Conservation (phyloP, 2,329 filamentous ascomycete genomes). For the Aspergillus puulaauensis region DNA sequence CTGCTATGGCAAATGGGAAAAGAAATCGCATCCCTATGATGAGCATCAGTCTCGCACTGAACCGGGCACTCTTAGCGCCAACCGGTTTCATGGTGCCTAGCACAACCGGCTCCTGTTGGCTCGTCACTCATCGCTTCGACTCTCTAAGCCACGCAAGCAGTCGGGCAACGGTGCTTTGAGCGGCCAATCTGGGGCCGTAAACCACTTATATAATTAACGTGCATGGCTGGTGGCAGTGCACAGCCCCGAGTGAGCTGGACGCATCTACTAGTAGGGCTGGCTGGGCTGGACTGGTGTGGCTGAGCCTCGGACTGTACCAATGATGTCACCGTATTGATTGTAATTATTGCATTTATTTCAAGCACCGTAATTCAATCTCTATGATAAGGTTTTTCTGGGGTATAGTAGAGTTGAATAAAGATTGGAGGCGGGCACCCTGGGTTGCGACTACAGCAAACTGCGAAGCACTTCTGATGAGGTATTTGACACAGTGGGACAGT, state of each 20-base stretch:
- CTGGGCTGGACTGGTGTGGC: conserved; percentile 7
- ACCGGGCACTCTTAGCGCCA: neutral
- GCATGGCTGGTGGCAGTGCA: conserved; percentile 12
- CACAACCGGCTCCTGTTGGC: conserved; percentile 1
- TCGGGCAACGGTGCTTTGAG: neutral
- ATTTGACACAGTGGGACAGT: too few relatives aligned
- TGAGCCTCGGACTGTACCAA: conserved; percentile 8
- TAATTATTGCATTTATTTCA: conserved; percentile 7
- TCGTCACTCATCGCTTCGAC: conserved; percentile 6
- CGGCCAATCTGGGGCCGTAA: neutral
- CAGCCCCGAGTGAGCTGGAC: neutral
- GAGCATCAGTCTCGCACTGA: neutral
- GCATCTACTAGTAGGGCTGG: conserved; percentile 11
- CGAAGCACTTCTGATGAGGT: too few relatives aligned
- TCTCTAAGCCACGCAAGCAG: conserved; percentile 6
- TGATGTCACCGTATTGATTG: conserved; percentile 4
- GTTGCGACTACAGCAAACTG: too few relatives aligned
- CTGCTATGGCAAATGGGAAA: neutral
- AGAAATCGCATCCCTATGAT: neutral
- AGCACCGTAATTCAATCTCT: neutral
- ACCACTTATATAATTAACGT: conserved; percentile 1
- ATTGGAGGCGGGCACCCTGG: too few relatives aligned
- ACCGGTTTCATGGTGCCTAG: neutral
- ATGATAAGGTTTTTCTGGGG: too few relatives aligned
- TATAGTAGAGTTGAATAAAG: too few relatives aligned